Evolutionary conservation across 2,329 filamentous ascomycete species (phyloP), one percentile per base, ranked within the genome.

Genomic region (Trichoderma semiorbis): DNA sequence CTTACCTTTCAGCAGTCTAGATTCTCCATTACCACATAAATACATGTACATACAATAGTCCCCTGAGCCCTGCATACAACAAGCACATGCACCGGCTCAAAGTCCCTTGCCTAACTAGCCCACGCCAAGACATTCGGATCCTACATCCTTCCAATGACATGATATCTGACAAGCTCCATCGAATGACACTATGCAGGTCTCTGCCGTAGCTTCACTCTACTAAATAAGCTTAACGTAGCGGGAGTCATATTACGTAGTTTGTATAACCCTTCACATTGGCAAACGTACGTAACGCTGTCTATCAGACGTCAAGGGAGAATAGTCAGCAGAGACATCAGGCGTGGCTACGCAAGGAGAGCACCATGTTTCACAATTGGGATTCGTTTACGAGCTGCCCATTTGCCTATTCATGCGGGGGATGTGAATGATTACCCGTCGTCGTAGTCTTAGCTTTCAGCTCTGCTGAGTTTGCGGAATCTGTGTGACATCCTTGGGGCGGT

Each of bases 351-450:
- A 62, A 62, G 57, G 39, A 62, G 2, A 28, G 4, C 21, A 43
- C 21, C 16, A 36, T 24, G 67, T 69, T 62, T 61, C 67, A 69
- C 57, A 53, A 36, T 36, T 47, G 10, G 67, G 67, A 62, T 69
- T 62, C 14, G 11, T 18, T 28, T 34, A 24, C 39, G 28, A 50
- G 34, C 30, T 14, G 8, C 18, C 26, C 39, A n/a, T 18, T 30
- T 34, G 21, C n/a, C 26, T 67, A n/a, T n/a, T 30, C 12, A 28
- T n/a, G 47, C 30, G 47, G 32, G 14, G 50, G 32, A 28, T 50
- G 30, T 24, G n/a, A 24, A 65, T 32, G 30, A 21, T 12, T 21
- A 12, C 6, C 14, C 12, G 18, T 34, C 6, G 30, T 32, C n/a
- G 28, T 16, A 34, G 57, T 65, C 11, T 21, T 5, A 53, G 26